phyloP scores from a whole-genome alignment of 768 basidiomycete species.

The Hericium rajendrae region DNA sequence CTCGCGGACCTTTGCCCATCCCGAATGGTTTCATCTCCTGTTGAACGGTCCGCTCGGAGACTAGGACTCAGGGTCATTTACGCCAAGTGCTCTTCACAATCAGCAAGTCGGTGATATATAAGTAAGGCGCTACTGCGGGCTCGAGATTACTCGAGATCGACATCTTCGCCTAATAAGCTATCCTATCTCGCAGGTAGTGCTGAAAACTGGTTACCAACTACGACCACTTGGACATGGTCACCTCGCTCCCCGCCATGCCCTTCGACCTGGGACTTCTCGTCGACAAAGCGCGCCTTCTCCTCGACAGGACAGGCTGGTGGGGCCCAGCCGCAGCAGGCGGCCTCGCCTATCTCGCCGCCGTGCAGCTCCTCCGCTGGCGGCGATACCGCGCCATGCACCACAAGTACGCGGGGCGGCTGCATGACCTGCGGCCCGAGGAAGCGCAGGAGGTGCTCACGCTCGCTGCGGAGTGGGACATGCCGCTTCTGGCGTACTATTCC shows the following conservation, averaged over 20 bases:
- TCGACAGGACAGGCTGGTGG: neutral
- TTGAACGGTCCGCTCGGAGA: too few species aligned
- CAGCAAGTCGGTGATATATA: neutral
- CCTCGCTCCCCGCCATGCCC: too few species aligned
- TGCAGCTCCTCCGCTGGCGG: neutral
- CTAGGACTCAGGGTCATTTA: too few species aligned
- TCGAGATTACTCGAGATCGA: neutral
- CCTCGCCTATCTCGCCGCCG: neutral
- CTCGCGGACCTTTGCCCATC: too few species aligned
- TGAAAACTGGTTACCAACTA: too few species aligned
- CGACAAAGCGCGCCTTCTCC: too few species aligned
- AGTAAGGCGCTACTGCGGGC: neutral
- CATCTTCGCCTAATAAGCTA: neutral
- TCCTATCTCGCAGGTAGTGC: too few species aligned
- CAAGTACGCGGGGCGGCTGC: neutral
- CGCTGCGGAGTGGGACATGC: neutral
- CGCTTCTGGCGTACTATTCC: constrained; percentile 26
- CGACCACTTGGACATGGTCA: too few species aligned
- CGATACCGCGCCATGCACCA: neutral
- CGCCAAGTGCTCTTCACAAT: neutral
- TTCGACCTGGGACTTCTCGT: too few species aligned
- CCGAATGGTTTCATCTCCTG: too few species aligned
- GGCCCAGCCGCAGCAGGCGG: neutral
- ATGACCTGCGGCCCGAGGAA: neutral
- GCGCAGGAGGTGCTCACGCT: neutral